Conservation (phyloP, 768 basidiomycete species). For the Mycena polygramma region DNA sequence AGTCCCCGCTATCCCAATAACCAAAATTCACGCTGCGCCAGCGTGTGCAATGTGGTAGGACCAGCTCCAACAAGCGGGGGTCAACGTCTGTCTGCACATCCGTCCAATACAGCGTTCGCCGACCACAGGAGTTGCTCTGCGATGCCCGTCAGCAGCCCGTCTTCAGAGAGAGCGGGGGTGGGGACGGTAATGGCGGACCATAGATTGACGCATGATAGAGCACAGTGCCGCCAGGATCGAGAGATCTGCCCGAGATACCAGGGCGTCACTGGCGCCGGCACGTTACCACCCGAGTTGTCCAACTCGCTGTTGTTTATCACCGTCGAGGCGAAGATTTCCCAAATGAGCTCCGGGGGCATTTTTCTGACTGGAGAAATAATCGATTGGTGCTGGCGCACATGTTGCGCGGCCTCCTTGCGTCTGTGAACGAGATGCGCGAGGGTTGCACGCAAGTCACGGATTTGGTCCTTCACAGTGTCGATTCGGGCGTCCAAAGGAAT, state of each 20-base stretch:
- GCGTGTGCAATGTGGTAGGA: conserved; percentile 7
- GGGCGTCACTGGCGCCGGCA: background rate
- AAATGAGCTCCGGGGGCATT: conserved; percentile 12
- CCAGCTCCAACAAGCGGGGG: background rate
- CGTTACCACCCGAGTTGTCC: background rate
- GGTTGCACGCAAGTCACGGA: background rate
- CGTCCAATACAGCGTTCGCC: background rate
- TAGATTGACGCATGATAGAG: background rate
- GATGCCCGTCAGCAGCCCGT: conserved; percentile 1
- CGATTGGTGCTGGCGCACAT: conserved; percentile 1
- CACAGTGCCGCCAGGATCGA: conserved; percentile 9
- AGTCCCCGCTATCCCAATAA: background rate
- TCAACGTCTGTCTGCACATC: conserved; percentile 1
- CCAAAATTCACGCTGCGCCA: conserved; percentile 1
- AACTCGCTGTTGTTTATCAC: no score
- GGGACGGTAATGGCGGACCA: conserved; percentile 1
- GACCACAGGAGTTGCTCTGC: conserved; percentile 2
- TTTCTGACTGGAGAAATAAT: conserved; percentile 1
- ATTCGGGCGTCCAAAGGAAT: background rate
- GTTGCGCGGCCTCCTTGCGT: conserved; percentile 1
- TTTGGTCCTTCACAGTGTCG: conserved; percentile 1
- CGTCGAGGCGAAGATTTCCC: conserved; percentile 8
- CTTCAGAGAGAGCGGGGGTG: background rate
- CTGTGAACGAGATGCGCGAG: background rate
- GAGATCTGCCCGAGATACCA: conserved; percentile 13